phyloP scores from a whole-genome alignment of 106 monocot genomes.

The Allium fistulosum region DNA sequence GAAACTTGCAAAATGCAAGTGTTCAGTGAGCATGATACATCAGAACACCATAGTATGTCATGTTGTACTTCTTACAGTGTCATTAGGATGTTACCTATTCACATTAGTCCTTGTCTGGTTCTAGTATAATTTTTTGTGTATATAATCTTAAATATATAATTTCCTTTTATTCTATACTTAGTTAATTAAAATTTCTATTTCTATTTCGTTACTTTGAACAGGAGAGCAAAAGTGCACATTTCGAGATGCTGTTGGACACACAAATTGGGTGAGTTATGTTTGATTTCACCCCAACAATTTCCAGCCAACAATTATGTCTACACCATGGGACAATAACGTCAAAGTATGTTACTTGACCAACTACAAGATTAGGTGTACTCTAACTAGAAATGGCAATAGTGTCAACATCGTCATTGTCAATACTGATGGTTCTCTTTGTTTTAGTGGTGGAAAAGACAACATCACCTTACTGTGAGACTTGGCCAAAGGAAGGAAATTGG shows the following conservation, averaged over 20 bases:
- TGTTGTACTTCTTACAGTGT: too few relatives aligned
- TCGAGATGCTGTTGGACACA: slow-evolving; percentile 15
- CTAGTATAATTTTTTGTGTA: too few relatives aligned
- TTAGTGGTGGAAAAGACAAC: slow-evolving; percentile 28
- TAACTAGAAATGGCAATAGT: slow-evolving; percentile 15
- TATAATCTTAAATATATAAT: too few relatives aligned
- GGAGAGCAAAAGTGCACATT: slow-evolving; percentile 25
- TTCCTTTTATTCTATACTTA: too few relatives aligned
- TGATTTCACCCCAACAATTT: slow-evolving; percentile 11
- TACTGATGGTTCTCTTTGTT: neutral
- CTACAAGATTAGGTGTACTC: slow-evolving; percentile 15
- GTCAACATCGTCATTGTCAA: slow-evolving; percentile 22
- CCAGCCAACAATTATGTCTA: slow-evolving; percentile 16
- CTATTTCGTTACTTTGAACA: neutral
- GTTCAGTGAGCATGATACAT: too few relatives aligned
- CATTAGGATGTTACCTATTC: too few relatives aligned
- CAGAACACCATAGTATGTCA: too few relatives aligned
- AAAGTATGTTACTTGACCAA: slow-evolving; percentile 24
- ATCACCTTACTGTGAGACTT: slow-evolving; percentile 26
- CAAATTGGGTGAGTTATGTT: slow-evolving; percentile 23
- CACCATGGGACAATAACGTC: slow-evolving; percentile 17
- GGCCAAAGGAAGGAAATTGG: slow-evolving; percentile 24
- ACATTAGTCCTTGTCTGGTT: too few relatives aligned
- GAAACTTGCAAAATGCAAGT: too few relatives aligned
- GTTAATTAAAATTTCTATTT: neutral